Conservation (phyloP, 1,284 basidiomycete genomes). For the Puccinia hordei region DNA sequence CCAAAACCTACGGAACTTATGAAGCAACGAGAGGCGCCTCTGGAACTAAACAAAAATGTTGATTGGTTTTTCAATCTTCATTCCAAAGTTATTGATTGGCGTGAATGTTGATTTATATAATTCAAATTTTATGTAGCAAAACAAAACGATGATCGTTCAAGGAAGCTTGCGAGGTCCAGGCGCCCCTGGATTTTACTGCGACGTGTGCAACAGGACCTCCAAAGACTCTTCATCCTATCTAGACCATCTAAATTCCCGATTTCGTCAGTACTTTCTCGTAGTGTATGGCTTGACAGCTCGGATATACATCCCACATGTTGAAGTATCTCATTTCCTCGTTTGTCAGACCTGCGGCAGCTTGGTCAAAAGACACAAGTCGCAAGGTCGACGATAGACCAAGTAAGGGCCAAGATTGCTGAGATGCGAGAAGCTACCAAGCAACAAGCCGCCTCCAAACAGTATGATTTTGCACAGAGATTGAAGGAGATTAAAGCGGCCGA, state of each 20-base stretch:
- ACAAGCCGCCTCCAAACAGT: conserved; percentile 77
- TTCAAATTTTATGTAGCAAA: conserved; percentile 60
- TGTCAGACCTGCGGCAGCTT: conserved; percentile 78
- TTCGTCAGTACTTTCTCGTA: conserved; percentile 66
- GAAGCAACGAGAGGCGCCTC: conserved; percentile 75
- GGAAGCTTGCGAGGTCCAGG: conserved; percentile 72
- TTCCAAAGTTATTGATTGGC: not conserved
- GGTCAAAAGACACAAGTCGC: conserved; percentile 91
- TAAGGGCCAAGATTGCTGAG: conserved; percentile 80
- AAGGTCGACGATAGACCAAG: conserved; percentile 86
- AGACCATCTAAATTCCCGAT: conserved; percentile 92
- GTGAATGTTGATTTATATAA: not conserved
- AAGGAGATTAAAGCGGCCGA: conserved; percentile 78
- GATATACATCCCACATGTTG: not conserved
- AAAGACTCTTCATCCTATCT: conserved; percentile 91
- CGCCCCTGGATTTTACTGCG: conserved; percentile 88
- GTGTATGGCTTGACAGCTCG: conserved; percentile 45
- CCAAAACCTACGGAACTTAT: conserved; percentile 87
- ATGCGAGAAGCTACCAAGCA: conserved; percentile 83
- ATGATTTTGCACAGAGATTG: conserved; percentile 87
- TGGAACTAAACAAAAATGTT: conserved; percentile 84
- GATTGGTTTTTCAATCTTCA: not conserved
- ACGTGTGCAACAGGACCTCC: conserved; percentile 82
- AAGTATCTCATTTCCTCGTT: not conserved
- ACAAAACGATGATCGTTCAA: conserved; percentile 86